Evolutionary conservation across 2,329 filamentous ascomycete genomes (phyloP).

Genomic region (Fusarium foetens): DNA sequence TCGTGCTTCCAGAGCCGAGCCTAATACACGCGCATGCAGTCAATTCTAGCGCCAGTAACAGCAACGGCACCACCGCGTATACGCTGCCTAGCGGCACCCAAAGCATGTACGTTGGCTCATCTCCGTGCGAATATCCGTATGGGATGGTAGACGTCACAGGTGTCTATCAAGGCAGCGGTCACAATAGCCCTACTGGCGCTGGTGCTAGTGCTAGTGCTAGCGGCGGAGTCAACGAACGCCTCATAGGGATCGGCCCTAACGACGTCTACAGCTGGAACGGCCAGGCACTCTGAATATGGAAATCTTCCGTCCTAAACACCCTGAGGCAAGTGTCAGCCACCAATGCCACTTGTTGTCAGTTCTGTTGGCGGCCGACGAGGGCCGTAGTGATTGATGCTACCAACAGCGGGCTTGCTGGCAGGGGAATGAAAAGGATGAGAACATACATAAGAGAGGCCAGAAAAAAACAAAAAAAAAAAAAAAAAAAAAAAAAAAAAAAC

Average conservation of each 20-base stretch:
- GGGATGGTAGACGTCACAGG: slow-evolving; percentile 42
- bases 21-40: slow-evolving; percentile 28
- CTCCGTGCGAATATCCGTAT: slow-evolving; percentile 42
- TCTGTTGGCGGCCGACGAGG: slow-evolving; percentile 11
- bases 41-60: slow-evolving; percentile 17
- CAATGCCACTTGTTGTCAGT: slow-evolving; percentile 18
- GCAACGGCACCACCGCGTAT: slow-evolving; percentile 30
- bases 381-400: not conserved
- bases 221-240: slow-evolving; percentile 35
- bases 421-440: not conserved
- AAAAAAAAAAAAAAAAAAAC: too few relatives aligned
- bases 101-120: slow-evolving; percentile 33
- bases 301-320: slow-evolving; percentile 5
- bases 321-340: slow-evolving; percentile 3
- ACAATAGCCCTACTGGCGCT: slow-evolving; percentile 8
- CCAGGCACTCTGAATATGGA: slow-evolving; percentile 28
- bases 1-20: slow-evolving; percentile 37
- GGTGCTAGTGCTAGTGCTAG: slow-evolving; percentile 1
- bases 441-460: not conserved
- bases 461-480: too few relatives aligned
- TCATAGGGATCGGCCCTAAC: slow-evolving; percentile 30
- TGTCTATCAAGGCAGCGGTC: slow-evolving; percentile 37
- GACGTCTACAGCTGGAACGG: slow-evolving; percentile 34
- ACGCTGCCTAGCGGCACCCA: slow-evolving; percentile 31
- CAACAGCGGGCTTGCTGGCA: not conserved